phyloP scores from a whole-genome alignment of 2,329 filamentous ascomycete genomes.

The Coniochaeta hoffmannii region DNA sequence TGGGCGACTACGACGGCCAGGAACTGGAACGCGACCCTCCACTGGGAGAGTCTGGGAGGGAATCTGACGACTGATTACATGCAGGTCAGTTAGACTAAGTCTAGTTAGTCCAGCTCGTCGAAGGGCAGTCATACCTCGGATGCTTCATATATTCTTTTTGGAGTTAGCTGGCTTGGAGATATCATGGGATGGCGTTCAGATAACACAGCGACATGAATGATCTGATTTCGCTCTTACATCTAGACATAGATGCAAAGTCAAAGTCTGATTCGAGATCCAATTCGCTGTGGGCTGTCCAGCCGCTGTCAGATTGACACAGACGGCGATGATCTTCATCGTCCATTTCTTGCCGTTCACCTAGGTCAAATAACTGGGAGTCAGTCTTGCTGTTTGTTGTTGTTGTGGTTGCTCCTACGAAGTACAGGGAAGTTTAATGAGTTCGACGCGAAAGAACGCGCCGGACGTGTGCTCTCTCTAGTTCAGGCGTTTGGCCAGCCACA shows the following conservation, averaged over 20 bases:
- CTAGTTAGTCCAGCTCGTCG: too few relatives aligned
- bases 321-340: too few relatives aligned
- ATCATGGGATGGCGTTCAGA: too few relatives aligned
- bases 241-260: too few relatives aligned
- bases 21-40: background rate
- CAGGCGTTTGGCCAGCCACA: background rate
- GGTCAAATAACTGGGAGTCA: background rate
- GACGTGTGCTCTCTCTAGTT: background rate
- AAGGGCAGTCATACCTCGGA: too few relatives aligned
- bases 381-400: background rate
- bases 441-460: slow-evolving; percentile 1
- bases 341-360: background rate
- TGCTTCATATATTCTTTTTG: too few relatives aligned
- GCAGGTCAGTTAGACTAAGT: background rate
- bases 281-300: too few relatives aligned
- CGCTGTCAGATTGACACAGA: too few relatives aligned
- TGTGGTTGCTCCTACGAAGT: background rate
- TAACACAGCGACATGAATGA: too few relatives aligned
- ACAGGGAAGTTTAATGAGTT: background rate
- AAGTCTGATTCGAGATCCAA: too few relatives aligned
- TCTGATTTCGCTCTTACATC: too few relatives aligned
- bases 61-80: background rate
- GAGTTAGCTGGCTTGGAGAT: too few relatives aligned
- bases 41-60: background rate
- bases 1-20: background rate